Base-by-base conservation (phyloP, 768 basidiomycete genomes). In the Russula emetica region DNA sequence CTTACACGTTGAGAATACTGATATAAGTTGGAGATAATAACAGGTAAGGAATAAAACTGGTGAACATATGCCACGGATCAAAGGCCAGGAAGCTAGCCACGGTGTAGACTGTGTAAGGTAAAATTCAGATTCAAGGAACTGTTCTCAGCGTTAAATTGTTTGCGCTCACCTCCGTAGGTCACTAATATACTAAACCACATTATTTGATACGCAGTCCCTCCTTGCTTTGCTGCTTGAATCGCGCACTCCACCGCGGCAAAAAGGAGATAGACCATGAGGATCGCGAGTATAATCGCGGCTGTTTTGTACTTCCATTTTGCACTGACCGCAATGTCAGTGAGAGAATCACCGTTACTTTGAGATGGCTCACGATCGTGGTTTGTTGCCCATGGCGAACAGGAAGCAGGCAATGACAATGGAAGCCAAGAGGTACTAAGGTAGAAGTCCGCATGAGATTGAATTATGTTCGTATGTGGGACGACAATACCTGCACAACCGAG, bases 61-160 rank as follows among this genome's bases (percentile, higher is more conserved):
- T 98, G 67, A 97, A 54, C 78, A 98, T 85, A 75, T 98, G 96
- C 92, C 93, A 95, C 5, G 97, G 95, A 74, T 99, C 97, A 62
- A 95, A 83, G 0, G 93, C 92, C 45, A 98, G 76, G 44, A 97
- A 67, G 65, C 88, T 88, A 50, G 90, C 83, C 40, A 88, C 77
- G 6, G 88, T 78, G 74, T 91, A 97, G 44, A 90, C 87, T 87
- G 60, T n/a, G 26, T 34, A 14, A 38, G 30, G 13, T 13, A 38
- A 54, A 36, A 0, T 22, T 58, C 14, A 44, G 30, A 20, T 32
- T 30, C 26, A 8, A 34, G 2, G 40, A 52, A 5, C 9, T 42
- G 5, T 42, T 14, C 56, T 13, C 30, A 11, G 24, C 4, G 18
- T 28, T 36, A 6, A 32, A 24, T 7, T 28, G 6, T 53, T 9